A percentile compares a stretch with the other conserved stretches of the same genome.
phyloP scores from a whole-genome alignment of 805 yeast species.

The Kurtzmaniella fragi region DNA sequence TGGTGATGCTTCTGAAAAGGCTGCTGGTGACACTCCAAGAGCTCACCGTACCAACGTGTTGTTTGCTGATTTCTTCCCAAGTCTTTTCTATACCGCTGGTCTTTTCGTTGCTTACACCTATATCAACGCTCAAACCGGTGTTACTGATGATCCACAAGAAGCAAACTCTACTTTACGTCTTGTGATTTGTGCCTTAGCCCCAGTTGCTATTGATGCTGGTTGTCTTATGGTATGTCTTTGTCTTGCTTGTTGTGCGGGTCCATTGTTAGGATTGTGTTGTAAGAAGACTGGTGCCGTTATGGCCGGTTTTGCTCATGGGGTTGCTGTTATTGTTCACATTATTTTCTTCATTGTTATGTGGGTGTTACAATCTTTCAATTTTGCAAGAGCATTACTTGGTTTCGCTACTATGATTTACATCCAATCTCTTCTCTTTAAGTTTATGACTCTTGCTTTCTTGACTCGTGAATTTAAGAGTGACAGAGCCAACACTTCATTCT shows the following conservation, averaged over 20 bases:
- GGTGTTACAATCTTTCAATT: constrained; percentile 92
- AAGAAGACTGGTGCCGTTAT: constrained; percentile 93
- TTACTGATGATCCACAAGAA: constrained; percentile 36
- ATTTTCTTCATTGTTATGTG: constrained; percentile 92
- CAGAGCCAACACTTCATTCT: constrained; percentile 95
- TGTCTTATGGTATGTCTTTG: constrained; percentile 70
- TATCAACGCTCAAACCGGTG: constrained; percentile 86
- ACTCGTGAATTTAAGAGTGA: constrained; percentile 97
- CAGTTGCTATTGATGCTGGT: constrained; percentile 88
- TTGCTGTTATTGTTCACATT: constrained; percentile 84
- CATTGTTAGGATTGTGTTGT: constrained; percentile 89
- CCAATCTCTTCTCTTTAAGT: constrained; percentile 83
- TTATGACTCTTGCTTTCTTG: constrained; percentile 69
- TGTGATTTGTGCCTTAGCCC: constrained; percentile 79
- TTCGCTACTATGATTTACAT: constrained; percentile 76
- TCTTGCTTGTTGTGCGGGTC: constrained; percentile 96
- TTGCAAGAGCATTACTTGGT: constrained; percentile 84
- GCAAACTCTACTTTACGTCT: constrained; percentile 73
- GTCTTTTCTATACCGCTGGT: constrained; percentile 63
- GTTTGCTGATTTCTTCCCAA: constrained; percentile 75
- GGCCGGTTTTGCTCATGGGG: constrained; percentile 95
- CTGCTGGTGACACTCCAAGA: constrained; percentile 64
- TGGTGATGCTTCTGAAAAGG: constrained; percentile 63
- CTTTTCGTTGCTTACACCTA: constrained; percentile 75
- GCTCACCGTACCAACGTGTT: constrained; percentile 75